Base-by-base conservation (phyloP, 768 basidiomycete species). In the Agrocybe pediades region DNA sequence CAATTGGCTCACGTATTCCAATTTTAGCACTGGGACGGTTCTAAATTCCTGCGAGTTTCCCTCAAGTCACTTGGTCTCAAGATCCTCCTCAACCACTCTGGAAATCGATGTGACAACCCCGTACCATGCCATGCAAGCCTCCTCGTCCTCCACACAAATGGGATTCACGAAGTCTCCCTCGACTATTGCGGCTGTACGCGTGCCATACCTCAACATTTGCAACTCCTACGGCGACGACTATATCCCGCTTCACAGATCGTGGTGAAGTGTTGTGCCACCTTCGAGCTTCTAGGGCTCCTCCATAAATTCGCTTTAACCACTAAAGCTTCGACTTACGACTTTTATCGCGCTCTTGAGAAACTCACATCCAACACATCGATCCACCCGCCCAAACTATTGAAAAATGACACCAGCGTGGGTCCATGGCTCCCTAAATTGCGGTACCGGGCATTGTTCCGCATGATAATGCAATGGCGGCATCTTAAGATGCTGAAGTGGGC, bases 401-500 rank as follows among this genome's bases (percentile, higher is more conserved):
- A n/a, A n/a, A n/a, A n/a, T n/a, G n/a, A n/a, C n/a, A 36, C 33
- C 5, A 36, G n/a, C n/a, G 13, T 36, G 5, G 33, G 33, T 3
- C 4, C n/a, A 15, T 6, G 3, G 5, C 3, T 8, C 57, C 64
- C 9, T 48, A 45, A 0, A 4, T 40, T 61, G 56, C 47, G 57
- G 65, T 30, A 49, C 55, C 44, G 2, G 27, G 53, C 16, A 41
- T 58, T 66, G 29, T 29, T 55, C 17, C 49, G 55, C 8, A 60
- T 59, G 21, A 15, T 47, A 29, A 45, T 65, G 13, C 53, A 61
- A 23, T 68, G 53, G 42, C 49, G 62, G 9, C 63, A 66, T 30
- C 44, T 69, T 15, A 61, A 65, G 49, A 43, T 65, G 27, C 41
- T 67, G 41, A 68, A 65, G 27, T 53, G 62, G 21, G 51, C 54